Conservation (phyloP, 164 flowering plant species). For the Protea cynaroides region DNA sequence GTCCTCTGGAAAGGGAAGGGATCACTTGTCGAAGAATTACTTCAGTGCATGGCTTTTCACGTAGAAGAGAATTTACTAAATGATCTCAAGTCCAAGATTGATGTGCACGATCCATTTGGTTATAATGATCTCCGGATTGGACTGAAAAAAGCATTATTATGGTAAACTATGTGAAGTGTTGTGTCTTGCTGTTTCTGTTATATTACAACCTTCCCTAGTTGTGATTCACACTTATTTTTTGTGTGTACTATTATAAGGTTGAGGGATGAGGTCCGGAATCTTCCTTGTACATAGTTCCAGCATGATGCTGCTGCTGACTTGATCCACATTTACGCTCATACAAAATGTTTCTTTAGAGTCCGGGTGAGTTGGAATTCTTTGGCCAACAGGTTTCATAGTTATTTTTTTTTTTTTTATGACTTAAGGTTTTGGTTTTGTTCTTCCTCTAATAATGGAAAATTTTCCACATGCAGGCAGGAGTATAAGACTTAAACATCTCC, state of each 20-base stretch:
- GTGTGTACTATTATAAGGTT: constrained; percentile 48
- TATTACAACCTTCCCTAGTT: neutral
- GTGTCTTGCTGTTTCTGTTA: neutral
- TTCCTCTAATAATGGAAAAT: constrained; percentile 7
- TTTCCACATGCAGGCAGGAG: constrained; percentile 51
- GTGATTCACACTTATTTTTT: neutral
- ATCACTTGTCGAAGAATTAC: constrained; percentile 82
- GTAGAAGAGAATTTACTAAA: constrained; percentile 50
- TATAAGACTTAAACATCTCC: constrained; percentile 79
- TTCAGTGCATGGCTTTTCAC: constrained; percentile 80
- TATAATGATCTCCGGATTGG: constrained; percentile 59
- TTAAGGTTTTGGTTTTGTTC: neutral
- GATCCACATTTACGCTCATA: constrained; percentile 88
- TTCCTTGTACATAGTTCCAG: constrained; percentile 80
- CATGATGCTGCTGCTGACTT: constrained; percentile 99
- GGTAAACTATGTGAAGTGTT: constrained; percentile 40
- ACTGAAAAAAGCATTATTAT: constrained; percentile 71
- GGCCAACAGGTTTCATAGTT: neutral
- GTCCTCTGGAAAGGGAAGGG: constrained; percentile 90
- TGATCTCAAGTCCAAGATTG: constrained; percentile 64
- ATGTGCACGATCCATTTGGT: constrained; percentile 68
- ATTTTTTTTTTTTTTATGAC: neutral
- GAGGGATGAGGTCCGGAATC: constrained; percentile 90
- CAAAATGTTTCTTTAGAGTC: constrained; percentile 70
- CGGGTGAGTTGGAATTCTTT: constrained; percentile 43